phyloP scores from a whole-genome alignment of 1,284 basidiomycete species.

The Laetiporus sulphureus region DNA sequence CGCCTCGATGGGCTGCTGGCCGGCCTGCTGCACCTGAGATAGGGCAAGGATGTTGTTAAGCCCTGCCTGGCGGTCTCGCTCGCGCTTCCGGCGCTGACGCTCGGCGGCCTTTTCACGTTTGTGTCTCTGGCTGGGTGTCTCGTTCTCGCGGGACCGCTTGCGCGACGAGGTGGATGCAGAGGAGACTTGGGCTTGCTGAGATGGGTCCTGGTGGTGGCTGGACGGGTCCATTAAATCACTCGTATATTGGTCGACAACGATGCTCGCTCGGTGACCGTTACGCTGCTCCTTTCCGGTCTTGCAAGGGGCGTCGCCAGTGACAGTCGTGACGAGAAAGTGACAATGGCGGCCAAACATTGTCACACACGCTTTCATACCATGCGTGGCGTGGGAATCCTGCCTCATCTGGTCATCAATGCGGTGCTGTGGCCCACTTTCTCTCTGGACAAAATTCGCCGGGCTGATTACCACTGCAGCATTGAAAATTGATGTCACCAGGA shows the following conservation, averaged over 20 bases:
- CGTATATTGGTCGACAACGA: slow-evolving; percentile 15
- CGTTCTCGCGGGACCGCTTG: slow-evolving; percentile 62
- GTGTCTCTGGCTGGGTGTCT: slow-evolving; percentile 58
- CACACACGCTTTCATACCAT: slow-evolving; percentile 26
- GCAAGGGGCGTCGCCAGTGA: slow-evolving; percentile 12
- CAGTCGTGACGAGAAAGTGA: slow-evolving; percentile 39
- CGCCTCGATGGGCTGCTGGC: slow-evolving; percentile 14
- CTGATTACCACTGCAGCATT: too few species aligned
- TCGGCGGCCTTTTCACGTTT: slow-evolving; percentile 80
- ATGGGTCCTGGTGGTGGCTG: slow-evolving; percentile 16
- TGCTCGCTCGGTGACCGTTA: slow-evolving; percentile 17
- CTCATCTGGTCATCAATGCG: not conserved
- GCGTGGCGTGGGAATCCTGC: slow-evolving; percentile 21
- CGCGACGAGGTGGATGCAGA: slow-evolving; percentile 29
- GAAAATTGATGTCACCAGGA: not conserved
- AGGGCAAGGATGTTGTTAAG: slow-evolving; percentile 29
- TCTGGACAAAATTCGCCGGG: too few species aligned
- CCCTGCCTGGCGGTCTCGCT: slow-evolving; percentile 54
- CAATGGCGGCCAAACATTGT: slow-evolving; percentile 25
- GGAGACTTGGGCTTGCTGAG: slow-evolving; percentile 15
- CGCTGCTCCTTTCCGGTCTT: not conserved
- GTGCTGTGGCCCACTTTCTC: too few species aligned
- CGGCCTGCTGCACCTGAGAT: slow-evolving; percentile 17
- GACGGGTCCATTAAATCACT: slow-evolving; percentile 24
- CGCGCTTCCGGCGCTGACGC: slow-evolving; percentile 70